Evolutionary conservation across 2,329 filamentous ascomycete genomes (phyloP).

Genomic region (Colletotrichum melonis): DNA sequence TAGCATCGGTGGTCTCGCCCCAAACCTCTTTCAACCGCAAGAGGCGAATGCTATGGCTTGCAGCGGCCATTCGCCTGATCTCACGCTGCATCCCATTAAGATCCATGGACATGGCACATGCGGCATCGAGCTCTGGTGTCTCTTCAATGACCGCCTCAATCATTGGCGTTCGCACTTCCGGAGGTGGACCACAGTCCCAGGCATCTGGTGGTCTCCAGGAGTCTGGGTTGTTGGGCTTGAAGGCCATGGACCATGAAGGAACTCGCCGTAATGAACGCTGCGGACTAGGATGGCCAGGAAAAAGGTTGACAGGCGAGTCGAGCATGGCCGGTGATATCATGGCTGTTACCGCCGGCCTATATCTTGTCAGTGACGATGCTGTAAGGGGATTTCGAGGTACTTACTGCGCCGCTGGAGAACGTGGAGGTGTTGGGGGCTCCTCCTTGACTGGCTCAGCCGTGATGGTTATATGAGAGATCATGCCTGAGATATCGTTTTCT

Average conservation of each 20-base stretch:
- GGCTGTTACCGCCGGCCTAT: slow-evolving; percentile 1
- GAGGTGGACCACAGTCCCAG: slow-evolving; percentile 51
- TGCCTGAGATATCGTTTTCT: slow-evolving; percentile 47
- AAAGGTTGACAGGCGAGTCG: slow-evolving; percentile 35
- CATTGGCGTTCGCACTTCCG: slow-evolving; percentile 36
- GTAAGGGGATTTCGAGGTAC: background rate
- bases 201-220: slow-evolving; percentile 58
- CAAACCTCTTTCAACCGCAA: slow-evolving; percentile 65
- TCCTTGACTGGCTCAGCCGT: slow-evolving; percentile 43
- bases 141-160: slow-evolving; percentile 39
- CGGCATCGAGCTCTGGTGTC: slow-evolving; percentile 32
- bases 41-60: slow-evolving; percentile 63
- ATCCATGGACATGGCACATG: slow-evolving; percentile 39
- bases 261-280: slow-evolving; percentile 23
- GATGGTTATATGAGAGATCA: slow-evolving; percentile 52
- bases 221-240: slow-evolving; percentile 50
- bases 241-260: slow-evolving; percentile 39
- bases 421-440: slow-evolving; percentile 43
- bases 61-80: slow-evolving; percentile 65
- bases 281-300: slow-evolving; percentile 22
- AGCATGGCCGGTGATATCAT: background rate
- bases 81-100: slow-evolving; percentile 60
- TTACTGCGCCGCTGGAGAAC: slow-evolving; percentile 45
- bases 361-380: slow-evolving; percentile 3
- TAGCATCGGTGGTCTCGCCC: slow-evolving; percentile 56